Percentiles rank a stretch among this genome's conserved stretches.
phyloP scores from a whole-genome alignment of 768 basidiomycete species.

The Calocybe indica region DNA sequence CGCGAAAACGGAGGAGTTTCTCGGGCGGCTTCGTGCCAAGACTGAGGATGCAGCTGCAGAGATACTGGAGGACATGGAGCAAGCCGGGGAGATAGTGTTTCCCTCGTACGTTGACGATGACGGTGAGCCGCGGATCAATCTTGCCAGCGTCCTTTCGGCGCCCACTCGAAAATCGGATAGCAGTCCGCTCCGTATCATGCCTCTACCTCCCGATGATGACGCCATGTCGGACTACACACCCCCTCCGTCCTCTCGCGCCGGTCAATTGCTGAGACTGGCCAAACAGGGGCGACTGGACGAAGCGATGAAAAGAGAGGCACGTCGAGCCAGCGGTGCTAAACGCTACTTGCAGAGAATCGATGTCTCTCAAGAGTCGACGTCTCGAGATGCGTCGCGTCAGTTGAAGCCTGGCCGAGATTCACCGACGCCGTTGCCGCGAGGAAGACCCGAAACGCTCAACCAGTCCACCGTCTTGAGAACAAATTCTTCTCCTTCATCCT shows the following conservation, averaged over 20 bases:
- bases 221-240: constrained; percentile 20
- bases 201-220: constrained; percentile 10
- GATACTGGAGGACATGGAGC: constrained; percentile 11
- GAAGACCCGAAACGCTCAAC: too few species aligned
- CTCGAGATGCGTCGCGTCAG: not conserved
- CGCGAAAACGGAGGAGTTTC: constrained; percentile 28
- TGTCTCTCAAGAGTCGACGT: not conserved
- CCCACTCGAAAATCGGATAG: not conserved
- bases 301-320: constrained; percentile 26
- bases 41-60: constrained; percentile 20
- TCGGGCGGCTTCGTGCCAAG: constrained; percentile 30
- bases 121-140: not conserved
- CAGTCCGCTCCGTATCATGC: constrained; percentile 14
- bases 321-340: constrained; percentile 21
- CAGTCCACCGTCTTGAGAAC: not conserved
- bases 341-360: too few species aligned
- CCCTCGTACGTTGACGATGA: too few species aligned
- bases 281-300: constrained; percentile 29
- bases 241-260: constrained; percentile 22
- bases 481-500: not conserved
- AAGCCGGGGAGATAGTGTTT: not conserved
- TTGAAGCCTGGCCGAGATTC: too few species aligned
- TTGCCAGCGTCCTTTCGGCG: too few species aligned
- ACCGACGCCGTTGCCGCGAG: too few species aligned
- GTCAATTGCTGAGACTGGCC: constrained; percentile 23